Percentiles rank a stretch among this genome's conserved stretches.
phyloP scores from a whole-genome alignment of 2,329 filamentous ascomycete genomes.

The Penicillium sp. region DNA sequence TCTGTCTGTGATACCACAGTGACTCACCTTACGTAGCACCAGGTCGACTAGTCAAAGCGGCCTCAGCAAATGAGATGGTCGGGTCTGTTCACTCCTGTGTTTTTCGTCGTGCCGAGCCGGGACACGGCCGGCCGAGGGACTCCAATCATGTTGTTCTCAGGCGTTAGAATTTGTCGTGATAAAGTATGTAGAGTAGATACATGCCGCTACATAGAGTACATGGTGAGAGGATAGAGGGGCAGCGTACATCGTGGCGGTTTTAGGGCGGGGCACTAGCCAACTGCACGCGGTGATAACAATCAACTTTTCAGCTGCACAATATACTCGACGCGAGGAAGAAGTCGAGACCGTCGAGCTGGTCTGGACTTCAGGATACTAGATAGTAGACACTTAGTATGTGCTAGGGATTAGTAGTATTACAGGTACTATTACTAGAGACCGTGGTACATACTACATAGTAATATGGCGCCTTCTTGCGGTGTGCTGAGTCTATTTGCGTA shows the following conservation, averaged over 20 bases:
- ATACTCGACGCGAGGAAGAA: background rate
- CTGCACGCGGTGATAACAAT: background rate
- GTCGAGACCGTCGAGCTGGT: background rate
- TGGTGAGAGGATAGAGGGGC: slow-evolving; percentile 7
- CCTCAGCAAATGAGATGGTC: background rate
- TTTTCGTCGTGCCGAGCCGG: slow-evolving; percentile 8
- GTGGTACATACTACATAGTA: background rate
- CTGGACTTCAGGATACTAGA: background rate
- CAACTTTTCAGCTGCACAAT: background rate
- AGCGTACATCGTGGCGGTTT: slow-evolving; percentile 8
- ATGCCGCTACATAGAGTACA: too few relatives aligned
- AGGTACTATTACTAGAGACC: background rate
- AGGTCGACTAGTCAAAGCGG: background rate
- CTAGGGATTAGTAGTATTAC: background rate
- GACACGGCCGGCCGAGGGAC: background rate
- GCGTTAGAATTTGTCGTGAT: background rate
- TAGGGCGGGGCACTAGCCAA: slow-evolving; percentile 7
- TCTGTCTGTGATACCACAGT: background rate
- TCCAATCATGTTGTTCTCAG: background rate
- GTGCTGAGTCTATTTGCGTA: background rate
- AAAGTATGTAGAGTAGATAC: too few relatives aligned
- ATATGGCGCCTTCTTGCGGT: background rate
- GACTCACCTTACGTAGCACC: background rate
- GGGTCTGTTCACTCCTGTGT: background rate
- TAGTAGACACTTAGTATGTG: background rate